These are phyloP conservation scores for Spinacia oleracea DNA, from an alignment of 179 eudicot species.

Conservation along the genomic window DNA sequence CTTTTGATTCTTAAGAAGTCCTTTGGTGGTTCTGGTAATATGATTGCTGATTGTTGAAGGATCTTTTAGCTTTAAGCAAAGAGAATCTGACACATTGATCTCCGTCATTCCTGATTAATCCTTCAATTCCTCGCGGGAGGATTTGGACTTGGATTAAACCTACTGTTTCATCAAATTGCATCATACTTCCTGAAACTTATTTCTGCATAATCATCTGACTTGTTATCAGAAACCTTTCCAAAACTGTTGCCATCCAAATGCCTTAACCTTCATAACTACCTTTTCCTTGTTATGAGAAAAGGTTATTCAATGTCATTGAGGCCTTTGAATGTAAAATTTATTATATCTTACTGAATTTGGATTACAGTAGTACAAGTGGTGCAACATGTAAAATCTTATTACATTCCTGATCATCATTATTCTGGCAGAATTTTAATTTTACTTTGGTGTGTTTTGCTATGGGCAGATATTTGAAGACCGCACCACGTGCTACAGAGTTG, in stretches of 20 bases:
- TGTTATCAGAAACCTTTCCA: too few relatives aligned
- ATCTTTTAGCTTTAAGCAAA: constrained; percentile 55
- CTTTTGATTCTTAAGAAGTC: constrained; percentile 39
- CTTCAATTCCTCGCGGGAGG: too few relatives aligned
- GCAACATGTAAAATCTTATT: background rate
- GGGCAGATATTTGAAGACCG: constrained; percentile 89
- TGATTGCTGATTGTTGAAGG: constrained; percentile 53
- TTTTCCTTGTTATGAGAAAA: background rate
- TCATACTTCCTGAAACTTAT: too few relatives aligned
- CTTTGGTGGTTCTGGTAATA: constrained; percentile 36
- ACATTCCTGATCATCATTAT: background rate
- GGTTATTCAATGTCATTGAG: background rate
- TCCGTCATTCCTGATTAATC: too few relatives aligned
- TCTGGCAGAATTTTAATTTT: background rate
- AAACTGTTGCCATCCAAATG: background rate
- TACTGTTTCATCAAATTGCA: too few relatives aligned
- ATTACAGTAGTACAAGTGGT: background rate
- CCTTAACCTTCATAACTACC: background rate
- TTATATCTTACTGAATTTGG: background rate
- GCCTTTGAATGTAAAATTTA: background rate
- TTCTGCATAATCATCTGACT: too few relatives aligned
- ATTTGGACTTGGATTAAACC: too few relatives aligned
- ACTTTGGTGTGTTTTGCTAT: constrained; percentile 24
- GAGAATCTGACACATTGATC: constrained; percentile 39
- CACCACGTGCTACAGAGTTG: constrained; percentile 90